Conservation (phyloP, 345 rosid genomes). For the Populus tremula region DNA sequence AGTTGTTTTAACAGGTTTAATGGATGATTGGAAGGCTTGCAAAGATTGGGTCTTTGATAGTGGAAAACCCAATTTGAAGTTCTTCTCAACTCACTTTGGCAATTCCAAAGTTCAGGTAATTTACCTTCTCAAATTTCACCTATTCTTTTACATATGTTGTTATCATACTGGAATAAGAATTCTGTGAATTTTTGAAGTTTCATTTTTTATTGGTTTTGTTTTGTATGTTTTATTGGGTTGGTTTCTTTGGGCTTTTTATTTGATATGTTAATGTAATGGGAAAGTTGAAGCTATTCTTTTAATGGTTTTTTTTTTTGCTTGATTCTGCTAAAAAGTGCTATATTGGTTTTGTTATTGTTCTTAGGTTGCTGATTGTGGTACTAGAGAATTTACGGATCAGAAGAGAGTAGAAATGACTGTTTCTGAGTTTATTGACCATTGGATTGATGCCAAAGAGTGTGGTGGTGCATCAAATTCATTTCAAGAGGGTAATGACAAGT, state of each 20-base stretch:
- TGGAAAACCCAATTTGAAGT: slow-evolving; percentile 58
- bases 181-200: not conserved
- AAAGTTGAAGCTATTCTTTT: not conserved
- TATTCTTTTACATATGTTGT: not conserved
- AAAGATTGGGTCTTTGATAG: slow-evolving; percentile 61
- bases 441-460: slow-evolving; percentile 29
- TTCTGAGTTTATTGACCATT: slow-evolving; percentile 51
- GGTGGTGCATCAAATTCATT: slow-evolving; percentile 2
- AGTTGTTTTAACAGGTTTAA: slow-evolving; percentile 65
- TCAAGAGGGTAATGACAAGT: slow-evolving; percentile 20
- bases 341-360: not conserved
- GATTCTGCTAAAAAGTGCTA: not conserved
- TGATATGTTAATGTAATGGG: no score
- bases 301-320: not conserved
- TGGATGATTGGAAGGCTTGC: slow-evolving; percentile 80
- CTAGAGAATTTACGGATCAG: slow-evolving; percentile 79
- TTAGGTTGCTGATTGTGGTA: slow-evolving; percentile 83
- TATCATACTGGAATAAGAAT: not conserved
- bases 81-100: slow-evolving; percentile 66
- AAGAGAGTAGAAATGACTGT: slow-evolving; percentile 81
- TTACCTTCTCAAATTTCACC: not conserved
- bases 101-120: slow-evolving; percentile 75
- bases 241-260: no score
- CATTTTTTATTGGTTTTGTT: not conserved
- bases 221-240: not conserved